Evolutionary conservation across 768 basidiomycete genomes (phyloP), one percentile per base, ranked within the genome.

Genomic region (Tricholoma terreum): DNA sequence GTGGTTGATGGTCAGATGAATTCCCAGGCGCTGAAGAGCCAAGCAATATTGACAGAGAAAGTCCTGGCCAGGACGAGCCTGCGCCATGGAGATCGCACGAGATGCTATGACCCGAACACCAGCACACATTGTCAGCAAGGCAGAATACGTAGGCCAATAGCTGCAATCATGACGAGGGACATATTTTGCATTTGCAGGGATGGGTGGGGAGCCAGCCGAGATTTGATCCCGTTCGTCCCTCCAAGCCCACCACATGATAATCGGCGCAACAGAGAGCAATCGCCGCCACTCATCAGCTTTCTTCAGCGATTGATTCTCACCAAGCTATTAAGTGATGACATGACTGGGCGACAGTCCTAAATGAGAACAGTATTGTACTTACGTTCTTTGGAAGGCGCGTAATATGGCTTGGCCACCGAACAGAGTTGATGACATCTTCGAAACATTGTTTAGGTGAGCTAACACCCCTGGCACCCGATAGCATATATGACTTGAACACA

Each of bases 281-380:
- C 54, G 59, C 1, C 63, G 58, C 70, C 69, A 71, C 55, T 71
- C 58, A 62, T 71, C 65, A 17, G 67, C 69, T 53, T 70, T 70
- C 50, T 69, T 62, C 2, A 71, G 56, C 3, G 59, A 64, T 46
- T 70, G 69, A 56, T 70, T 70, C 45, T 64, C 60, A 8, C 66
- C 67, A 11, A 71, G 58, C 70, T 71, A 42, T 43, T 8, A 14
- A 43, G 46, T 36, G n/a, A 15, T n/a, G 12, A 24, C 12, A 17
- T 24, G 22, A 15, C 12, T 5, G 31, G 35, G 19, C 51, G 35
- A 14, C 35, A 38, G 31, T 34, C 17, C n/a, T 6, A 10, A 1
- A 34, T 11, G 12, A 14, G n/a, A 24, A 34, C n/a, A 58, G 49
- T 31, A 50, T 27, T 27, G 24, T 27, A 63, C 67, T 34, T 48